Base-by-base conservation (phyloP, 1,284 basidiomycete species). In the Heliocybe sulcata region DNA sequence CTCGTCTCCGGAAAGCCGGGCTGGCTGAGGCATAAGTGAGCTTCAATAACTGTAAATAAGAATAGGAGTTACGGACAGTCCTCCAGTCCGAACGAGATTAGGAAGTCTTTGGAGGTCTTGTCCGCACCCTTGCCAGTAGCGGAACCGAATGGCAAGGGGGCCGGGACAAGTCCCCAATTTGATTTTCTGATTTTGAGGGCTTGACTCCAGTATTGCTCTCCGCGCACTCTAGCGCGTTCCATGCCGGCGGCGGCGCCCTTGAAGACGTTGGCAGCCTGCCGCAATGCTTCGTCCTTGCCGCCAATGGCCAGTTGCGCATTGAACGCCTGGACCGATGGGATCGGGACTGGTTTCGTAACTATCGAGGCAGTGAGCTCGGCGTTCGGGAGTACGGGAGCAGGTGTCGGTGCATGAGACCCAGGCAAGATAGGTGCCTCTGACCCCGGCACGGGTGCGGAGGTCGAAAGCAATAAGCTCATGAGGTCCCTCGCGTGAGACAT, bases 161-260 rank as follows among this genome's bases (percentile, higher is more conserved):
- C 86, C 29, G 89, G 86, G 45, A 85, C 77, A 26, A 92, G 69
- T 10, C 83, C 78, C 90, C 89, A 92, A 58, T 92, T 91, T 2
- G 76, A 80, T 60, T 79, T 71, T 58, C 89, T 74, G 42, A 89
- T 83, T 63, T 80, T 85, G 51, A 92, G 74, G 3, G 89, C 90
- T 65, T 91, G 81, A 6, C 82, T 72, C 89, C 89, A 92, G 61
- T 90, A 91, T 57, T 74, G 79, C 64, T 90, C 87, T 29, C 81
- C 79, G 38, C 77, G 72, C 12, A 79, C 60, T 33, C 84, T 72
- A 20, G 80, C 75, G 48, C 79, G 73, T 63, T 90, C 87, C 70
- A 90, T 81, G 51, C 79, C 77, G 51, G 80, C 76, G 11, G 87
- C 83, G 3, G 87, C 88, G 29, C 72, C 67, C 61, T 82, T 87